Evolutionary conservation across 1,284 basidiomycete species (phyloP), one percentile per base, ranked within the genome.

Genomic region (Pseudozyma hubeiensis): DNA sequence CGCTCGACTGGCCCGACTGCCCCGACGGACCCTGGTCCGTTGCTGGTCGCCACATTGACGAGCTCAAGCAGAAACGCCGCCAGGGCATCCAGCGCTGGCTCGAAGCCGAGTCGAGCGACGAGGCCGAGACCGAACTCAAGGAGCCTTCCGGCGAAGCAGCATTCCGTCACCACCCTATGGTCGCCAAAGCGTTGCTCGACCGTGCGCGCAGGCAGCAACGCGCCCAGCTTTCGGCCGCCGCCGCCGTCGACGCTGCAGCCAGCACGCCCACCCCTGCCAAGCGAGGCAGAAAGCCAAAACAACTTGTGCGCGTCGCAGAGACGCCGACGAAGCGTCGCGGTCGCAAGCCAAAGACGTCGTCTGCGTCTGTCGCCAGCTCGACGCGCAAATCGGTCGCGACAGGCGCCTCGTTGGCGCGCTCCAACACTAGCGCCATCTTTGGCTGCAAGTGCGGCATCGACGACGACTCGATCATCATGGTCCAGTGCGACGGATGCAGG

Each of bases 401-500:
- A 10, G 62, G 74, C 14, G 69, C 69, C 13, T 61, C 64, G 7
- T 50, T 71, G 51, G 62, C 67, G 14, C 55, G 61, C 30, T 71
- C 67, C 46, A 60, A 66, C 45, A 53, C 59, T 34, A 64, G 57
- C 52, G 67, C 75, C 47, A 58, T 74, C 54, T 59, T 78, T 41
- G 77, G 75, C 52, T 78, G 77, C 60, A 64, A 57, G 49, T 78
- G 77, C 51, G 77, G 77, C 45, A 63, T 70, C 52, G 60, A 62
- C 39, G 74, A 77, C 40, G 71, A 77, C 13, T 54, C 62, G 31
- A 74, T 65, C 60, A 57, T 75, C 50, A 83, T 84, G 81, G 83
- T 85, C 11, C 81, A 80, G 58, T 85, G 84, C 68, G 82, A 85
- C 51, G 63, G 64, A 33, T 85, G 84, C 66, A 60, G 65, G 35